Percentiles rank a stretch among this genome's conserved stretches.
These are phyloP conservation scores for Epichloe sp. DNA, from an alignment of 2,329 filamentous ascomycete genomes.

Conservation along the genomic window DNA sequence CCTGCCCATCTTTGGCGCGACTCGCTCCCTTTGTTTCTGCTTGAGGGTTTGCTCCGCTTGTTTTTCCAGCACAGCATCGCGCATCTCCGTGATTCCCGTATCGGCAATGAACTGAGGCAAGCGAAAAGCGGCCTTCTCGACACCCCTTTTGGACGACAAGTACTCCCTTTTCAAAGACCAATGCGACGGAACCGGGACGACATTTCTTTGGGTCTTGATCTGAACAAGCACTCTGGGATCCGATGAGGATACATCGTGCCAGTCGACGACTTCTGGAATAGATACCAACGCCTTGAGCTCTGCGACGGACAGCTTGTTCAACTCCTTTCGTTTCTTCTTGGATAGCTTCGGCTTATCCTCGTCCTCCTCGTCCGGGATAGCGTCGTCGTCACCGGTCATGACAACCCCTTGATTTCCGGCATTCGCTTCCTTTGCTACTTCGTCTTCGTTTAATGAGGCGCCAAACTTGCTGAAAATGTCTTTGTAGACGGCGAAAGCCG, in stretches of 20 bases:
- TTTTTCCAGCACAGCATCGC: conserved; percentile 90
- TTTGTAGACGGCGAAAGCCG: conserved; percentile 73
- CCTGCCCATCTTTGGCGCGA: conserved; percentile 91
- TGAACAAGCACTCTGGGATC: conserved; percentile 83
- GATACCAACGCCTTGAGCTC: conserved; percentile 86
- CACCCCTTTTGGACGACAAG: conserved; percentile 87
- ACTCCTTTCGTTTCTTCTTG: conserved; percentile 87
- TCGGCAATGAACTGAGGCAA: conserved; percentile 95
- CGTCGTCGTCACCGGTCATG: conserved; percentile 70
- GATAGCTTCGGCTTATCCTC: conserved; percentile 59
- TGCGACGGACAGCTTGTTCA: conserved; percentile 86
- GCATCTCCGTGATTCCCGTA: conserved; percentile 96
- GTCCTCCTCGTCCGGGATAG: conserved; percentile 74
- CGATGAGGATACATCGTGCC: conserved; percentile 86
- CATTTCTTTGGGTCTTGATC: conserved; percentile 89
- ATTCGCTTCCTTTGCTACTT: conserved; percentile 50
- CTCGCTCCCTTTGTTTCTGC: conserved; percentile 88
- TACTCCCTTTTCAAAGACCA: conserved; percentile 99
- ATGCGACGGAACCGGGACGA: conserved; percentile 85
- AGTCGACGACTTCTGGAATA: conserved; percentile 91
- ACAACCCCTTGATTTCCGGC: conserved; percentile 71
- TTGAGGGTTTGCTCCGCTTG: conserved; percentile 85
- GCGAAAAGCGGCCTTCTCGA: conserved; percentile 88
- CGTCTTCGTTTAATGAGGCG: conserved; percentile 47
- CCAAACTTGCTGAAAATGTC: conserved; percentile 73